A percentile compares a stretch with the other conserved stretches of the same genome.
Evolutionary conservation across 495 filamentous ascomycete species (phyloP).

Genomic region (Hyaloscypha finlandica): DNA sequence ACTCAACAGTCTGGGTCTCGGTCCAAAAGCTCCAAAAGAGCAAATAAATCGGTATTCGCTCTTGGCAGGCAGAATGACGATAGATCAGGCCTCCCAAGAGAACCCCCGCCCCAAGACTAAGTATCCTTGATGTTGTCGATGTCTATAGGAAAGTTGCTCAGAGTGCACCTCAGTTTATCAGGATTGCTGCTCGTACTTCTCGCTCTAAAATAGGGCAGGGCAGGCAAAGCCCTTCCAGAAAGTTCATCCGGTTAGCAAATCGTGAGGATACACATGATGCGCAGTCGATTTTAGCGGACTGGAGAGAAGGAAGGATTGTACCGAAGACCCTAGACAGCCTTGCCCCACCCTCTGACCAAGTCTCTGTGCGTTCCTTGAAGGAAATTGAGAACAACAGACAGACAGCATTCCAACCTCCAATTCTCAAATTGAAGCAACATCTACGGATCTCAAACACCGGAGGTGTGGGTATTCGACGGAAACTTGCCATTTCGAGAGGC

Average conservation of each 20-base stretch:
- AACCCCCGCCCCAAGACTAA: slow-evolving; percentile 21
- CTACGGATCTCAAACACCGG: slow-evolving; percentile 29
- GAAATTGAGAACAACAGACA: slow-evolving; percentile 24
- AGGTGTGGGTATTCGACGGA: slow-evolving; percentile 21
- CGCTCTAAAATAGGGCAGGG: slow-evolving; percentile 63
- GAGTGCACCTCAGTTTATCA: slow-evolving; percentile 77
- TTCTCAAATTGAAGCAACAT: slow-evolving; percentile 15
- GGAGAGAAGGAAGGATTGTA: slow-evolving; percentile 70
- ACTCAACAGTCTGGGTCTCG: not conserved
- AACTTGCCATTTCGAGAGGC: slow-evolving; percentile 10
- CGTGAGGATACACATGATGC: slow-evolving; percentile 75
- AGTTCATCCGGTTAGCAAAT: slow-evolving; percentile 72
- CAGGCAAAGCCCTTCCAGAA: slow-evolving; percentile 72
- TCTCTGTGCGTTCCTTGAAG: slow-evolving; percentile 4
- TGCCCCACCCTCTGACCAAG: too few species aligned
- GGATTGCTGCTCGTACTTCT: slow-evolving; percentile 73
- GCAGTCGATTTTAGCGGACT: slow-evolving; percentile 64
- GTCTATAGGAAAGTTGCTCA: slow-evolving; percentile 36
- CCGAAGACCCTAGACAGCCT: slow-evolving; percentile 8
- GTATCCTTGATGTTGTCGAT: slow-evolving; percentile 27
- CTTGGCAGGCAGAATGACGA: not conserved
- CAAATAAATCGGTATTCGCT: not conserved
- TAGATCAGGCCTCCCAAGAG: not conserved
- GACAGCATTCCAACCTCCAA: slow-evolving; percentile 20
- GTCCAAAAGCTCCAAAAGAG: not conserved